These are phyloP conservation scores for Clonostachys rhizophaga DNA, from an alignment of 2,329 filamentous ascomycete genomes.

Conservation along the genomic window DNA sequence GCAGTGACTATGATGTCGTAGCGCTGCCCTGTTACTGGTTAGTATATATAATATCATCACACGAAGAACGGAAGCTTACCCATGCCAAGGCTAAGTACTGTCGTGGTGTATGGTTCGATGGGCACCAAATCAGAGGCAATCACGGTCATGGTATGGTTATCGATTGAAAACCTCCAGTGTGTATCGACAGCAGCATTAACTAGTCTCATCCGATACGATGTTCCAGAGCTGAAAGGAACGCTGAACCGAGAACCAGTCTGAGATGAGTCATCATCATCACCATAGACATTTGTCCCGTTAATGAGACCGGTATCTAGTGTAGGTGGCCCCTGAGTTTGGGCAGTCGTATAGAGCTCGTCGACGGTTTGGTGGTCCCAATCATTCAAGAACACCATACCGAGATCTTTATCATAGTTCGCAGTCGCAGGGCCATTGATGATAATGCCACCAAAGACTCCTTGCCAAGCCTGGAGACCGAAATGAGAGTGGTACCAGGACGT, in stretches of 20 bases:
- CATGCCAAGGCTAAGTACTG: constrained; percentile 40
- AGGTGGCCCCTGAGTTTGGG: constrained; percentile 22
- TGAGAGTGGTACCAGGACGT: constrained; percentile 60
- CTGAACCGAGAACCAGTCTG: constrained; percentile 22
- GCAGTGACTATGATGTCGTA: constrained; percentile 40
- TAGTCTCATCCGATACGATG: constrained; percentile 39
- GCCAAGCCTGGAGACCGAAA: constrained; percentile 40
- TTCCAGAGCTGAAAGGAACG: constrained; percentile 31
- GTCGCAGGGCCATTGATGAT: constrained; percentile 57
- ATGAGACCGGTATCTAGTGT: constrained; percentile 37
- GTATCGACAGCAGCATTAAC: constrained; percentile 46
- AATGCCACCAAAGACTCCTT: constrained; percentile 57
- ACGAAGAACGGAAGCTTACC: constrained; percentile 9
- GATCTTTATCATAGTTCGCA: constrained; percentile 57
- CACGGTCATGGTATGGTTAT: constrained; percentile 45
- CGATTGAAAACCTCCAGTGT: constrained; percentile 44
- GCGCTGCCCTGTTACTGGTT: constrained; percentile 39
- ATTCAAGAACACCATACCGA: constrained; percentile 52
- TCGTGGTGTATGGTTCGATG: constrained; percentile 42
- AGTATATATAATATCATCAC: constrained; percentile 17
- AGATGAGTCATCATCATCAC: constrained; percentile 13
- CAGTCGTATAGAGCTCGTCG: constrained; percentile 24
- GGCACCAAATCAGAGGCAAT: constrained; percentile 50
- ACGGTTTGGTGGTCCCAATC: constrained; percentile 51
- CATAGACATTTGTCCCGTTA: constrained; percentile 34